Base-by-base conservation (phyloP, 2,329 filamentous ascomycete genomes). In the Colletotrichum magnum region DNA sequence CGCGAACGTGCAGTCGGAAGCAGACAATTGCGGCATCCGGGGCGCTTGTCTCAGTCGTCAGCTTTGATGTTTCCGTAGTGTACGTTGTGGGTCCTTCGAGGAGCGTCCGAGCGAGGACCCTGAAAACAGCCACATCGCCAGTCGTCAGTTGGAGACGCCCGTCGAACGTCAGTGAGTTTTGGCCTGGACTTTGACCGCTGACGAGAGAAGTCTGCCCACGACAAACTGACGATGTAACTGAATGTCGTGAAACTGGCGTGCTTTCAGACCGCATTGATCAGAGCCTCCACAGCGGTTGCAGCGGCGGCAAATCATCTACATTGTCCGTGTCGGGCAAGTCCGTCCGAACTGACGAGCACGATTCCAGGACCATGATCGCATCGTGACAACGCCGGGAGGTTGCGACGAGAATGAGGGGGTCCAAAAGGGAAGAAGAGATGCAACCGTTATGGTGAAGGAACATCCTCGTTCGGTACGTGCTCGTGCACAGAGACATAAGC, bases 91-190 rank as follows among this genome's bases (percentile, higher is more conserved):
- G n/a, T 26, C 26, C 16, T 50, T 61, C 32, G 58, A 53, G n/a
- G n/a, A 45, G n/a, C 21, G 41, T 36, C 18, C 64, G 51, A 53
- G 39, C n/a, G 6, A 41, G 43, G 58, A 54, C n/a, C 47, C 65
- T 58, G 61, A 54, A 64, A 69, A 69, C 48, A 53, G 50, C 32
- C 24, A 58, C 43, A 39, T 53, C 43, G 15, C 28, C 41, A 51
- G 13, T 52, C 2, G 32, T 32, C 50, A 18, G 28, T 32, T 36
- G 13, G 18, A 43, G 45, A 13, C 21, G 24, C 28, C 47, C 39
- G 15, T n/a, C 52, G 24, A 26, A 26, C 13, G 18, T 36, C 24
- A 21, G 24, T 13, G 43, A 6, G 43, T 41, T 32, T 28, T 13
- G 41, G 28, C 32, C 47, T 18, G 21, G 18, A 24, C 13, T 52